Base-by-base conservation (phyloP, 1,139 yeast species). In the Blastobotrys illinoisensis region DNA sequence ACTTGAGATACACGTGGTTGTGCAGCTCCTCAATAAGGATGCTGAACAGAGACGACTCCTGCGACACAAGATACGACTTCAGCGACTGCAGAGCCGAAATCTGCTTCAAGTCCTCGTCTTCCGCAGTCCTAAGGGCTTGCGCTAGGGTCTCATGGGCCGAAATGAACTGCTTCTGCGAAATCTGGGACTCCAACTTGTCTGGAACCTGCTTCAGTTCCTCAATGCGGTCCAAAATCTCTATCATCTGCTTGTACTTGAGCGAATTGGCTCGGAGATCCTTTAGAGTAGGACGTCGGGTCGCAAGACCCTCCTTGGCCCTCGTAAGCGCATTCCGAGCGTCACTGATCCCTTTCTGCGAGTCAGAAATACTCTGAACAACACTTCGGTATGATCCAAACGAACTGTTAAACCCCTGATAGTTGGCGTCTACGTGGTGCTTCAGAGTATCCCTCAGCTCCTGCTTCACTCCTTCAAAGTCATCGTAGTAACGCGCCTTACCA, bases 381-480 rank as follows among this genome's bases (percentile, higher is more conserved):
- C 78, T 72, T 54, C 88, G 82, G 66, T 86, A 88, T 0, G 90
- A 83, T 1, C 95, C 95, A 53, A 88, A 81, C 58, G 90, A 83
- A 60, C 83, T 84, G 67, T 88, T 90, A 72, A 91, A 91, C 1
- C 88, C 83, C 67, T 88, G 95, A 68, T 86, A 87, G 66, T 91
- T 87, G 57, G 60, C 88, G 62, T 84, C 85, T 21, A 90, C 97
- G 3, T 91, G 90, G 36, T 74, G 72, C 58, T 86, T 79, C 50
- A 91, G 74, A 18, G 84, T 80, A 28, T 69, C 68, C 47, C 68
- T 63, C 23, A 93, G 86, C 44, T 75, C 76, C 53, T 82, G 78
- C 53, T 90, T 76, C 11, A 85, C 80, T 26, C 70, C 67, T 28
- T 82, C 81, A 13, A 91, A 83, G 57, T 80, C 74, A 14, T 74